Evolutionary conservation across 2,329 filamentous ascomycete species (phyloP).

Genomic region (Talaromyces atroroseus): DNA sequence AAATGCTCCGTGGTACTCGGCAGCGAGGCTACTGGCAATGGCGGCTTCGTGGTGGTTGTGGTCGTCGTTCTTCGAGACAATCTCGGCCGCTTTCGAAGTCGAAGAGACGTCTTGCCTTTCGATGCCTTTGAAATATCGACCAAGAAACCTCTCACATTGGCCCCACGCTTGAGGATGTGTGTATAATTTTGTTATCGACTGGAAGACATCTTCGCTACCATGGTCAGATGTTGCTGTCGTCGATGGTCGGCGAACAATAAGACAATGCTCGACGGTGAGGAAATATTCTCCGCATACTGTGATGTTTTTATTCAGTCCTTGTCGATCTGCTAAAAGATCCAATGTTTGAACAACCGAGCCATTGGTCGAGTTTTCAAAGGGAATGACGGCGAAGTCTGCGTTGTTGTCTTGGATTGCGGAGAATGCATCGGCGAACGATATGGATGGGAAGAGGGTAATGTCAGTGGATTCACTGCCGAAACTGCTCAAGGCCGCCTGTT

Average conservation of each 20-base stretch:
- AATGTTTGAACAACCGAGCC: constrained; percentile 86
- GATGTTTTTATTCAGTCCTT: constrained; percentile 59
- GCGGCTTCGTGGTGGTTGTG: constrained; percentile 59
- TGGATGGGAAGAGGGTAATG: constrained; percentile 27
- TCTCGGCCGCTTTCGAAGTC: constrained; percentile 77
- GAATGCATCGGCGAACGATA: constrained; percentile 63
- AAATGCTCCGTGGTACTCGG: constrained; percentile 61
- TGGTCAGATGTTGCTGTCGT: background rate
- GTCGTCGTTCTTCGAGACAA: constrained; percentile 54
- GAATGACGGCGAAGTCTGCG: constrained; percentile 72
- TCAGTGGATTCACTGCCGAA: constrained; percentile 34
- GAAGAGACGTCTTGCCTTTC: constrained; percentile 79
- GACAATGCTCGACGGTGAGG: constrained; percentile 79
- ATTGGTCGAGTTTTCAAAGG: constrained; percentile 94
- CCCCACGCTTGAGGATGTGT: constrained; percentile 95
- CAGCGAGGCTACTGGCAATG: constrained; percentile 71
- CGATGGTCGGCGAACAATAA: constrained; percentile 52
- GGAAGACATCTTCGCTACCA: constrained; percentile 33
- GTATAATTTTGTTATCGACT: constrained; percentile 69
- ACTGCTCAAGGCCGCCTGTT: constrained; percentile 50
- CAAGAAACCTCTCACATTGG: constrained; percentile 75
- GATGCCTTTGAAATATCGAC: constrained; percentile 62
- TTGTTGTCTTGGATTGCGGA: constrained; percentile 63
- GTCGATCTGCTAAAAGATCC: constrained; percentile 76
- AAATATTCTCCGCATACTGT: constrained; percentile 79